A percentile compares a stretch with the other conserved stretches of the same genome.
Conservation (phyloP, 75 land plant genomes). For the Cunninghamia lanceolata region DNA sequence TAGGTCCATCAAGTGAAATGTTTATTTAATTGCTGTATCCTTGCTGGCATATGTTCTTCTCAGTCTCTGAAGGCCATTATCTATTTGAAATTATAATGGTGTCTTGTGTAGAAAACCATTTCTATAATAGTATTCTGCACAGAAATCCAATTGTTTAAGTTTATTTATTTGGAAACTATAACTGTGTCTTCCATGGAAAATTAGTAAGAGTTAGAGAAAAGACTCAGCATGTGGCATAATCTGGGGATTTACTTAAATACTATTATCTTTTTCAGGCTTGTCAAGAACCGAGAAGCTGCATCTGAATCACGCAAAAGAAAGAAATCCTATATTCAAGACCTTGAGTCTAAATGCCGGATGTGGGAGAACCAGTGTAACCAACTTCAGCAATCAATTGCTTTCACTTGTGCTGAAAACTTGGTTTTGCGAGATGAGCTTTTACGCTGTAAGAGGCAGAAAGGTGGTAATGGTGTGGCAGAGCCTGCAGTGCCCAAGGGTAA, state of each 20-base stretch:
- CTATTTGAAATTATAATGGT: too few relatives aligned
- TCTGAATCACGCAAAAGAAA: conserved; percentile 36
- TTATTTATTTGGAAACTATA: neutral
- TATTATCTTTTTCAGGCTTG: conserved; percentile 20
- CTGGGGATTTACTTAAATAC: neutral
- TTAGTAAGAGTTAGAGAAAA: neutral
- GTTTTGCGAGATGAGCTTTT: conserved; percentile 32
- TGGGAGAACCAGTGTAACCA: conserved; percentile 28
- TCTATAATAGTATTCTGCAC: neutral
- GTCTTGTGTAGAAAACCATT: too few relatives aligned
- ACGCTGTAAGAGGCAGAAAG: conserved; percentile 28
- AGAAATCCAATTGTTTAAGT: neutral
- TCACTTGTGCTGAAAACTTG: conserved; percentile 29
- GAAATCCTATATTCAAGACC: conserved; percentile 36
- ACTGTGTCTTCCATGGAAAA: neutral
- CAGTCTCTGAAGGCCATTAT: neutral
- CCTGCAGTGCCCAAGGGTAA: conserved; percentile 55
- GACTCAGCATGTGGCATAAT: neutral
- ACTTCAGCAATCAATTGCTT: conserved; percentile 26
- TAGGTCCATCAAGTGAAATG: neutral
- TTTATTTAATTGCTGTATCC: neutral
- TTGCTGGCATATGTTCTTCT: neutral
- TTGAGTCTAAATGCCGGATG: conserved; percentile 29
- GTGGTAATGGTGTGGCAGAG: conserved; percentile 41
- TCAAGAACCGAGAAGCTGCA: conserved; percentile 35